Evolutionary conservation across 169 alveolate species (phyloP).

Genomic region (Toxoplasma gondii): DNA sequence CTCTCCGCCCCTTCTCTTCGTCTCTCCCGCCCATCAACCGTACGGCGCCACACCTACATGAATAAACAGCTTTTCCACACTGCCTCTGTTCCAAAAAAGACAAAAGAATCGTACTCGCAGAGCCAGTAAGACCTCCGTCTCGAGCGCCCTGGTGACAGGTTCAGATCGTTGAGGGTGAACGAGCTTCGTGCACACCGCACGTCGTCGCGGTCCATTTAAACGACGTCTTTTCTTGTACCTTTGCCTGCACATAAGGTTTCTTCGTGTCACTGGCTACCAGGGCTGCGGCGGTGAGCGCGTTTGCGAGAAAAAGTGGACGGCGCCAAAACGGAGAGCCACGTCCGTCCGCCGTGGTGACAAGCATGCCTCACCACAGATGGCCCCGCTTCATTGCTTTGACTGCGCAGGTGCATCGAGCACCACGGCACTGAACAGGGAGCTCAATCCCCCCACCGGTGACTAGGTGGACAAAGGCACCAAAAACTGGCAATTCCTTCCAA

Average conservation of each 20-base stretch:
- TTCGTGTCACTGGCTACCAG: slow-evolving; percentile 24
- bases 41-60: neutral
- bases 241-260: neutral
- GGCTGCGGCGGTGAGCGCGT: slow-evolving; percentile 23
- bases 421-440: neutral
- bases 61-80: neutral
- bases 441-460: neutral
- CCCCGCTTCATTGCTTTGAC: neutral
- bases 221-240: neutral
- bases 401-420: neutral
- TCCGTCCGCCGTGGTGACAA: neutral
- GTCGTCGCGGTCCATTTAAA: neutral
- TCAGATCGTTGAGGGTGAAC: neutral
- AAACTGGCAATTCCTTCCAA: neutral
- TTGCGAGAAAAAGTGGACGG: neutral
- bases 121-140: neutral
- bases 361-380: neutral
- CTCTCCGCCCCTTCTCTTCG: too few relatives aligned
- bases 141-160: neutral
- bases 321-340: neutral
- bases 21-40: neutral
- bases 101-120: neutral
- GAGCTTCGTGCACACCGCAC: neutral
- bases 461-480: neutral
- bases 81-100: neutral